A percentile compares a stretch with the other conserved stretches of the same genome.
Conservation (phyloP, 1,139 yeast species). For the Pichia sp. region DNA sequence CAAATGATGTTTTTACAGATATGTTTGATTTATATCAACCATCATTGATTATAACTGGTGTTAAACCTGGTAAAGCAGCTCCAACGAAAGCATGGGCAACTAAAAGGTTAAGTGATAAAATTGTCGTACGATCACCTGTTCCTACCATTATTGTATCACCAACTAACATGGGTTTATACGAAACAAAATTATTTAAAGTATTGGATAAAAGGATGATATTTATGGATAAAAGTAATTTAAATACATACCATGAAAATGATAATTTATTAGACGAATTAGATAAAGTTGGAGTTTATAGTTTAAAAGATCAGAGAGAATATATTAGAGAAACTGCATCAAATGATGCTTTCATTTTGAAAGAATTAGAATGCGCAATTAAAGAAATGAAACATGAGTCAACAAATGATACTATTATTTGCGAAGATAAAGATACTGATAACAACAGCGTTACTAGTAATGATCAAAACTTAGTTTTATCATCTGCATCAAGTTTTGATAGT, state of each 20-base stretch:
- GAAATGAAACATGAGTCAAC: constrained; percentile 3
- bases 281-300: constrained; percentile 22
- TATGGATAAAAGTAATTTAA: constrained; percentile 13
- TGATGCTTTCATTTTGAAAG: constrained; percentile 13
- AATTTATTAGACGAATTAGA: constrained; percentile 21
- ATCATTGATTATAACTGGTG: constrained; percentile 52
- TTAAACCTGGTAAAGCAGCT: constrained; percentile 49
- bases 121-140: constrained; percentile 58
- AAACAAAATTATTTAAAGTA: constrained; percentile 32
- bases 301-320: constrained; percentile 22
- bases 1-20: constrained; percentile 52
- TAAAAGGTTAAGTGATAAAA: constrained; percentile 53
- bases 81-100: constrained; percentile 59
- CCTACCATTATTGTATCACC: constrained; percentile 69
- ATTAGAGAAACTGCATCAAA: constrained; percentile 16
- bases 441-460: background rate
- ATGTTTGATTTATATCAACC: constrained; percentile 62
- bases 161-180: constrained; percentile 52
- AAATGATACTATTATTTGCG: no score
- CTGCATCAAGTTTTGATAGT: background rate
- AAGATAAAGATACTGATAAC: constrained; percentile 1
- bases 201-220: constrained; percentile 42
- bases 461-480: background rate
- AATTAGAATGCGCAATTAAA: constrained; percentile 5
- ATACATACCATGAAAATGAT: constrained; percentile 14